Base-by-base conservation (phyloP, 1,284 basidiomycete genomes). In the Microbotryum lychnidis-dioicae region DNA sequence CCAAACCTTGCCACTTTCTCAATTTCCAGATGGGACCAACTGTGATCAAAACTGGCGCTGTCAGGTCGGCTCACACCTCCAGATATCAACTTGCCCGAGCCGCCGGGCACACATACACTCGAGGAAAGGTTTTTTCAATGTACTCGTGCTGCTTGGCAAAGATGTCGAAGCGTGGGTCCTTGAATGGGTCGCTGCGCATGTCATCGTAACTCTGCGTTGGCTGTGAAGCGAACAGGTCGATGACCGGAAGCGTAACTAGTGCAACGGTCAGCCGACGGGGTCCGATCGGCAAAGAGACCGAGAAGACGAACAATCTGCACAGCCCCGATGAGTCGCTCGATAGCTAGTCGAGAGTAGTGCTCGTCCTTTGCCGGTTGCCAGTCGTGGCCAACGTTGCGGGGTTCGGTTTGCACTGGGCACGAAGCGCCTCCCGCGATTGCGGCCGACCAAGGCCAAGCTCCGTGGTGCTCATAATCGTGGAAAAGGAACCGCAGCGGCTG, bases 181-280 rank as follows among this genome's bases (percentile, higher is more conserved):
- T 68, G 65, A 5, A 72, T 69, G 12, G 73, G 61, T 1, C 70
- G 37, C 37, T 66, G n/a, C 72, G 67, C 70, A 76, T 73, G 58
- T 77, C 70, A 64, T 80, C 78, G 57, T 71, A 78, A 0, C 75
- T 75, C 23, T 77, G 75, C 16, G 78, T 76, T 25, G 66, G 66
- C 67, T 69, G 56, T 23, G 12, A 8, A 12, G 18, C 8, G n/a
- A n/a, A n/a, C 31, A 31, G 33, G 6, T 20, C 23, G 23, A 12
- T 31, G 23, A 46, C n/a, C 27, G 42, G 23, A 29, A 18, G 46
- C 8, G 20, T 9, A 8, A 8, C 12, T 16, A 53, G 52, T 21
- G 9, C 14, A 18, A 20, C 12, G 29, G 7, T 18, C 31, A 47
- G 42, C 49, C 27, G 27, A 57, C 45, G 33, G 51, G 29, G 20